Evolutionary conservation across 2,329 filamentous ascomycete species (phyloP).

Genomic region (Macrophomina tecta): DNA sequence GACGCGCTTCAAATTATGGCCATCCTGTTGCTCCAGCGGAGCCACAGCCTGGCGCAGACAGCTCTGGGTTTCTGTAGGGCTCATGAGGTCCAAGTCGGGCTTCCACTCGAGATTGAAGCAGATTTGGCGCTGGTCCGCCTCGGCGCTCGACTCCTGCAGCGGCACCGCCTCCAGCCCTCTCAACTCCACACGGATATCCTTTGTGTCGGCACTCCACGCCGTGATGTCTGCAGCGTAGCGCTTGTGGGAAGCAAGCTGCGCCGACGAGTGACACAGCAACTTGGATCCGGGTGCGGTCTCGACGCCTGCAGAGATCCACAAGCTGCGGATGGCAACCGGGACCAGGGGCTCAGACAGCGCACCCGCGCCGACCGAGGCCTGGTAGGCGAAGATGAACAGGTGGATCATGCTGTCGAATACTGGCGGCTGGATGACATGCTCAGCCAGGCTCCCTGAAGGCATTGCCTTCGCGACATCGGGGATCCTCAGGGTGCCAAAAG

Average conservation of each 20-base stretch:
- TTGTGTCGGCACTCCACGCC: background rate
- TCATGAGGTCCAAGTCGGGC: constrained; percentile 13
- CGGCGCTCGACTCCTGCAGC: constrained; percentile 1
- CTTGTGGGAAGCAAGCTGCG: background rate
- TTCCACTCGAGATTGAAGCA: constrained; percentile 14
- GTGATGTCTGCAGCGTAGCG: background rate
- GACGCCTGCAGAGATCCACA: background rate
- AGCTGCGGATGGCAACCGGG: background rate
- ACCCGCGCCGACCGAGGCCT: background rate
- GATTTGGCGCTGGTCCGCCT: constrained; percentile 6
- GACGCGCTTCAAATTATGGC: background rate
- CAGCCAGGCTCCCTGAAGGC: background rate
- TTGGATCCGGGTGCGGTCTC: background rate
- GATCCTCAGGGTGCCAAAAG: background rate
- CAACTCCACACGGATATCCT: background rate
- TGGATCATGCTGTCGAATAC: constrained; percentile 1
- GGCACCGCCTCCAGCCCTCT: constrained; percentile 4
- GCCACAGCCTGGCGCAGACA: background rate
- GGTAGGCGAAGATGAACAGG: constrained; percentile 1
- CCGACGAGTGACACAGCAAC: background rate
- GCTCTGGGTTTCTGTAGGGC: background rate
- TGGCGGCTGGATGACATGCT: constrained; percentile 5
- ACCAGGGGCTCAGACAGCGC: constrained; percentile 4
- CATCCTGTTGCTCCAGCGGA: background rate
- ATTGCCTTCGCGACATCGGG: background rate